A percentile compares a stretch with the other conserved stretches of the same genome.
Conservation (phyloP, 2,329 filamentous ascomycete species). For the Westerdykella ornata region DNA sequence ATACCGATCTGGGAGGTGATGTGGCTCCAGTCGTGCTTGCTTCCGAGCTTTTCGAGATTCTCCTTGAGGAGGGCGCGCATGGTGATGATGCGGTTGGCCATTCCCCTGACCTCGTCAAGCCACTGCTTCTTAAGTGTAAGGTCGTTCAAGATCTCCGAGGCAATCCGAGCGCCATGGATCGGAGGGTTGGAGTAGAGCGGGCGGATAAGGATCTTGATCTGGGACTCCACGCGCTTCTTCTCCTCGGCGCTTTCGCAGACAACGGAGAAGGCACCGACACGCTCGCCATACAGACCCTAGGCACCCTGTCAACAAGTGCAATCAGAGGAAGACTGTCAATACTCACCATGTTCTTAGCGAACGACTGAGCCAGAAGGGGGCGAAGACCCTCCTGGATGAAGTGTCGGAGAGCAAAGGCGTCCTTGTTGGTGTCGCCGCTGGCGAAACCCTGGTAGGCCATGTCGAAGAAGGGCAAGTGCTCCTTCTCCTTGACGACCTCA, state of each 20-base stretch:
- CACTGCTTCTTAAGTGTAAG: conserved; percentile 82
- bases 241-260: conserved; percentile 79
- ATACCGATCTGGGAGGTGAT: conserved; percentile 97
- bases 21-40: conserved; percentile 97
- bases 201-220: conserved; percentile 96
- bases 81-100: conserved; percentile 98
- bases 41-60: conserved; percentile 90
- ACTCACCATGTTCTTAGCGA: conserved; percentile 96
- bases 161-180: conserved; percentile 91
- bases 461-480: conserved; percentile 95
- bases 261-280: conserved; percentile 92
- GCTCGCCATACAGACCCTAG: conserved; percentile 94
- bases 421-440: conserved; percentile 81
- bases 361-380: conserved; percentile 82
- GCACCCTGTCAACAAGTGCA: conserved; percentile 8
- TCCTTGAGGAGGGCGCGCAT: conserved; percentile 93
- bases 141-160: conserved; percentile 84
- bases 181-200: conserved; percentile 98
- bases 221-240: conserved; percentile 92
- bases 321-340: neutral
- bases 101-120: conserved; percentile 93
- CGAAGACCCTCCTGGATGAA: conserved; percentile 91
- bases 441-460: conserved; percentile 99
- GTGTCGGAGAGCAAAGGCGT: conserved; percentile 88
- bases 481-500: conserved; percentile 73